These are phyloP conservation scores for Collybia nuda DNA, from an alignment of 768 basidiomycete genomes.

Conservation along the genomic window DNA sequence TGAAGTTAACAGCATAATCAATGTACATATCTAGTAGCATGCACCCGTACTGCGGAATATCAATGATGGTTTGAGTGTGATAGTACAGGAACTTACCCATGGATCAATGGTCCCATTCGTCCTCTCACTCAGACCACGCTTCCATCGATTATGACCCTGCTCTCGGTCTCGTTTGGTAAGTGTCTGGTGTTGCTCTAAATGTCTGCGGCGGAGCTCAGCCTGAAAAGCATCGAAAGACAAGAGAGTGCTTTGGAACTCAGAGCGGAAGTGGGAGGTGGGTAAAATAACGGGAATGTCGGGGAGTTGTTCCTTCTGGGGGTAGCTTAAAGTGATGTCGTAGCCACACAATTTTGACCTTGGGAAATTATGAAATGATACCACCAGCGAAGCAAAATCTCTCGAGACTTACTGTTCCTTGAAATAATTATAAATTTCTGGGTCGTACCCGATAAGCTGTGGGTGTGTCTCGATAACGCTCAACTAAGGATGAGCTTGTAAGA, in stretches of 20 bases:
- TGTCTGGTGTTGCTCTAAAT: slow-evolving; percentile 16
- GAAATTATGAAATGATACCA: neutral
- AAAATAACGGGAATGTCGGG: slow-evolving; percentile 37
- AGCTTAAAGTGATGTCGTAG: slow-evolving; percentile 64
- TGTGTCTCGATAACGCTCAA: slow-evolving; percentile 64
- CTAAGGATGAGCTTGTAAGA: slow-evolving; percentile 26
- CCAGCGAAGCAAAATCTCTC: neutral
- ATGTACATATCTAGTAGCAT: slow-evolving; percentile 61
- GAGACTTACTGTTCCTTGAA: slow-evolving; percentile 65
- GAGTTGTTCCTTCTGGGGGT: slow-evolving; percentile 58
- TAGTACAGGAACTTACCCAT: slow-evolving; percentile 35
- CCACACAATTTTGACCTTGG: slow-evolving; percentile 60
- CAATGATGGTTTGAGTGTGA: slow-evolving; percentile 1
- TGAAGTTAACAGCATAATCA: slow-evolving; percentile 73
- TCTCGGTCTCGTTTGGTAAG: slow-evolving; percentile 22
- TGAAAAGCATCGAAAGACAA: slow-evolving; percentile 14
- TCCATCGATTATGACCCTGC: slow-evolving; percentile 32
- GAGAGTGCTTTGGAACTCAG: slow-evolving; percentile 9
- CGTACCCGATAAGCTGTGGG: slow-evolving; percentile 74
- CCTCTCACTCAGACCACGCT: slow-evolving; percentile 44
- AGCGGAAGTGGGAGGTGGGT: slow-evolving; percentile 34
- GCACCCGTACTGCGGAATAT: slow-evolving; percentile 53
- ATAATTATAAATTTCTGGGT: slow-evolving; percentile 62
- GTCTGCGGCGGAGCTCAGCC: slow-evolving; percentile 16
- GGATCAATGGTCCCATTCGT: slow-evolving; percentile 56